Evolutionary conservation across 306 rosid genomes (phyloP).

Genomic region (Quercus parvula): DNA sequence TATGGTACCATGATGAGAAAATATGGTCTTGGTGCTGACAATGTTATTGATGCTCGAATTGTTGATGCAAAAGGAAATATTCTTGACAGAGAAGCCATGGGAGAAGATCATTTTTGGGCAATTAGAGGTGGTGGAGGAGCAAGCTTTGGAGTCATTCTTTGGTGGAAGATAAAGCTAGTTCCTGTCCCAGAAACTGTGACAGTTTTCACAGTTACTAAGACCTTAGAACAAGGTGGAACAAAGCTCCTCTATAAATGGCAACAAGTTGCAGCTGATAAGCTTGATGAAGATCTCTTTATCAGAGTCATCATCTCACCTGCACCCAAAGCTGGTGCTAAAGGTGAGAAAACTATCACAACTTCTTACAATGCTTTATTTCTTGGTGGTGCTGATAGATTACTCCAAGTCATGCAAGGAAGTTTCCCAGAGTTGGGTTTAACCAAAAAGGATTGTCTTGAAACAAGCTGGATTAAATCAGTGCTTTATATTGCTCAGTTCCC

Average conservation of each 20-base stretch:
- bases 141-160: conserved; percentile 74
- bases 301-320: conserved; percentile 49
- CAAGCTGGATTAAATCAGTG: conserved; percentile 75
- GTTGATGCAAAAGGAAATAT: conserved; percentile 50
- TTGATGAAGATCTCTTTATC: conserved; percentile 61
- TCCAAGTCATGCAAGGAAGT: conserved; percentile 38
- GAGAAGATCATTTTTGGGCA: conserved; percentile 87
- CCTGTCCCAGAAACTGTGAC: conserved; percentile 70
- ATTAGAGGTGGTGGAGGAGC: conserved; percentile 92
- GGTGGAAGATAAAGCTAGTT: conserved; percentile 86
- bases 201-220: conserved; percentile 56
- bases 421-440: conserved; percentile 76
- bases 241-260: conserved; percentile 61
- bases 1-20: conserved; percentile 84
- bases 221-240: conserved; percentile 58
- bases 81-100: conserved; percentile 66
- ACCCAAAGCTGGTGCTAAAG: conserved; percentile 19
- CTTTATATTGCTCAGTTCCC: conserved; percentile 70
- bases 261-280: conserved; percentile 56
- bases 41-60: conserved; percentile 62
- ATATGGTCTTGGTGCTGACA: conserved; percentile 73
- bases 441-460: conserved; percentile 48
- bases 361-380: conserved; percentile 64
- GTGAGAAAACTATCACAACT: conserved; percentile 49
- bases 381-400: conserved; percentile 49